A percentile compares a stretch with the other conserved stretches of the same genome.
phyloP scores from a whole-genome alignment of 2,329 filamentous ascomycete species.

The Chaetoscypha palmicola region DNA sequence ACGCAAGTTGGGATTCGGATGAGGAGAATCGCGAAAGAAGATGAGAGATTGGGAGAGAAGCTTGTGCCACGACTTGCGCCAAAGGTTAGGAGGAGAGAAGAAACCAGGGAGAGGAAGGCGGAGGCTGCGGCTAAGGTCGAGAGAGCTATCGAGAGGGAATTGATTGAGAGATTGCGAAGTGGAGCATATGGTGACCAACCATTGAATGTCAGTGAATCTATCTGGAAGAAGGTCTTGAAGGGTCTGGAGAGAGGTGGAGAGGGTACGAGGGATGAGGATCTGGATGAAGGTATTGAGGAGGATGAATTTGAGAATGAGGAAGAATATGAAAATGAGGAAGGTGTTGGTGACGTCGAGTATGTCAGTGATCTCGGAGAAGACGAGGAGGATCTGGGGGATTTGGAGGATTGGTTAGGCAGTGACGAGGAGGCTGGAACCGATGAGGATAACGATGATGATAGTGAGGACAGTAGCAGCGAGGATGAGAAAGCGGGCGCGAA shows the following conservation, averaged over 20 bases:
- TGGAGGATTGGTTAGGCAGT: conserved; percentile 89
- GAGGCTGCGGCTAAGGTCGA: conserved; percentile 88
- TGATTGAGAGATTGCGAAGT: conserved; percentile 83
- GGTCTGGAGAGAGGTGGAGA: conserved; percentile 84
- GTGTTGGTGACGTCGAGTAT: conserved; percentile 76
- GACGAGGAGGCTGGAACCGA: conserved; percentile 41
- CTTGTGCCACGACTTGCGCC: conserved; percentile 84
- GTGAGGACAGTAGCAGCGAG: conserved; percentile 45
- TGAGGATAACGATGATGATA: conserved; percentile 48
- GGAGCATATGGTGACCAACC: conserved; percentile 93
- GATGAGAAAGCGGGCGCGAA: conserved; percentile 52
- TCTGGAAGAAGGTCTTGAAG: conserved; percentile 95
- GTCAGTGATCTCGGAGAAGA: conserved; percentile 85
- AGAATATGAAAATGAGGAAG: conserved; percentile 49
- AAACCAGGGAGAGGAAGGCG: conserved; percentile 68
- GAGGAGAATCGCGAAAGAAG: conserved; percentile 78
- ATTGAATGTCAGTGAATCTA: conserved; percentile 86
- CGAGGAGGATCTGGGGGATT: conserved; percentile 69
- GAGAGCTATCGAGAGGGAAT: conserved; percentile 87
- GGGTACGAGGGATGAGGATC: conserved; percentile 74
- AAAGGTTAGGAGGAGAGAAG: conserved; percentile 74
- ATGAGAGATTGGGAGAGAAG: conserved; percentile 81
- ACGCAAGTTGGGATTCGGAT: conserved; percentile 83
- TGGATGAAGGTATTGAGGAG: conserved; percentile 80
- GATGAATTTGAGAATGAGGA: conserved; percentile 34